Base-by-base conservation (phyloP, 768 basidiomycete genomes). In the Phylloporus sp. region DNA sequence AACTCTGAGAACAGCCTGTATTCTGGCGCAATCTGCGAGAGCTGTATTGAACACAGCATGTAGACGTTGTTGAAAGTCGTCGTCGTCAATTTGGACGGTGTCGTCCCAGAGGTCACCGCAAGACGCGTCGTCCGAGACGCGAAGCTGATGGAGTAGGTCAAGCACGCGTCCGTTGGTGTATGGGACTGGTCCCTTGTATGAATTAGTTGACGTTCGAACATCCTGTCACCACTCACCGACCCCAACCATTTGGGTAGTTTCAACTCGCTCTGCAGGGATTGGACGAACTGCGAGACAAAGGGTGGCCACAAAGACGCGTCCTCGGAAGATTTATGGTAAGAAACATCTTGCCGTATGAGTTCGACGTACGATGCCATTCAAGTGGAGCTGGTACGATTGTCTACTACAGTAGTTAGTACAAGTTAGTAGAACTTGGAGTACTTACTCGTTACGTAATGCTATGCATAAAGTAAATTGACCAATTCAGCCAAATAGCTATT, bases 21-120 rank as follows among this genome's bases (percentile, higher is more conserved):
- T 43, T 29, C 54, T 43, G 24, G 45, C 45, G 6, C 54, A 53
- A 20, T 52, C 54, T 2, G 42, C 22, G 15, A 55, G 50, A 12
- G 41, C 45, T 2, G 22, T 29, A 12, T 54, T 36, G 12, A 52
- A 47, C 13, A 42, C 34, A 11, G n/a, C 27, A 15, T 22, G 39
- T 7, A 55, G 18, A 12, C 34, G 45, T 4, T 47, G 34, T 24
- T 32, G 6, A n/a, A 12, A 12, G 1, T 29, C 40, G 5, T 36
- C 20, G 15, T 42, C 39, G 12, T 36, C 18, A 4, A 32, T 4
- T 3, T 13, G 13, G 12, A 35, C 46, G 2, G 32, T 9, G 15
- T 16, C 2, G 7, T 48, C 52, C 52, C 52, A 53, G 16, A 53
- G 16, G 18, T 43, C 40, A 22, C 18, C 20, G 23, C 27, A 23